A percentile compares a stretch with the other conserved stretches of the same genome.
phyloP scores from a whole-genome alignment of 2,329 filamentous ascomycete genomes.

The Cordyceps javanica region DNA sequence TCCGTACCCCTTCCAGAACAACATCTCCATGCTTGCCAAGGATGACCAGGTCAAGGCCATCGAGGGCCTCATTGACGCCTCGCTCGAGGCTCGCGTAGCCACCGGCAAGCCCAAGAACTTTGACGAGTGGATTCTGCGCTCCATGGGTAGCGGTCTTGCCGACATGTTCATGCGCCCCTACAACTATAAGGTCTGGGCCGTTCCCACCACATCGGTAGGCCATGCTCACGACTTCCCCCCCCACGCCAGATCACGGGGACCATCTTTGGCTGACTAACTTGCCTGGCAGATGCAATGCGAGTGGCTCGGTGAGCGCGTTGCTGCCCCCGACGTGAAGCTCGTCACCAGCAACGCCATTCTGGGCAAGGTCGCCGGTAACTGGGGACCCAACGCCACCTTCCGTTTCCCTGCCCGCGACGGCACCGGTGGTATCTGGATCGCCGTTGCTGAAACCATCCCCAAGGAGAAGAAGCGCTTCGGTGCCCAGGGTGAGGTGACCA shows the following conservation, averaged over 20 bases:
- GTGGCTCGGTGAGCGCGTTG: conserved; percentile 98
- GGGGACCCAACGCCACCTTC: conserved; percentile 98
- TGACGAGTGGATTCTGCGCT: conserved; percentile 96
- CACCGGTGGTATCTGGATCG: conserved; percentile 98
- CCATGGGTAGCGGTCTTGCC: conserved; percentile 82
- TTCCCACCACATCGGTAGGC: conserved; percentile 88
- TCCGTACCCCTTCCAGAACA: conserved; percentile 99
- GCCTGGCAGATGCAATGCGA: conserved; percentile 86
- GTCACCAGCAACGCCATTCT: conserved; percentile 93
- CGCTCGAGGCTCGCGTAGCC: conserved; percentile 76
- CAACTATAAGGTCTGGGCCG: conserved; percentile 99
- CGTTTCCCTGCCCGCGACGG: conserved; percentile 93
- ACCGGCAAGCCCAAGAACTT: conserved; percentile 94
- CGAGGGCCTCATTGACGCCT: conserved; percentile 92
- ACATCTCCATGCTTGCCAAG: conserved; percentile 96
- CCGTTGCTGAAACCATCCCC: conserved; percentile 87
- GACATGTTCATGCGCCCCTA: conserved; percentile 98
- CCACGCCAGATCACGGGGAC: neutral
- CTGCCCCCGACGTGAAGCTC: conserved; percentile 89
- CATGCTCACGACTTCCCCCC: too few species aligned
- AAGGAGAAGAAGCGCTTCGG: conserved; percentile 89
- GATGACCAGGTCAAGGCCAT: conserved; percentile 94
- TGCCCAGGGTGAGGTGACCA: conserved; percentile 74
- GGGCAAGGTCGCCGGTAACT: conserved; percentile 92
- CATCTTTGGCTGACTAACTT: conserved; percentile 11